Base-by-base conservation (phyloP, 2,329 filamentous ascomycete species). In the Colletotrichum higginsianum region DNA sequence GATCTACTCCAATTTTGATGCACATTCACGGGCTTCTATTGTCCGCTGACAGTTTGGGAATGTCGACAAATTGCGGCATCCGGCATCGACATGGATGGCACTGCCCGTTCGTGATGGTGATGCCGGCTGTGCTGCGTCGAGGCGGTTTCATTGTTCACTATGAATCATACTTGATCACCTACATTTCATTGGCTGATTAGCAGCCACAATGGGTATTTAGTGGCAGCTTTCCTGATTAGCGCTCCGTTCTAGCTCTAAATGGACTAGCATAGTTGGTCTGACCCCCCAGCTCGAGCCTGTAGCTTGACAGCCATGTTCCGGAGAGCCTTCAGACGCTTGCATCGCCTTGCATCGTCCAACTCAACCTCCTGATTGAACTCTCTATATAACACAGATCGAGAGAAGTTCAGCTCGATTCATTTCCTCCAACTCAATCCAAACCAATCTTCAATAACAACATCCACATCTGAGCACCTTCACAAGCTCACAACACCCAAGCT, bases 81-180 rank as follows among this genome's bases (percentile, higher is more conserved):
- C 8, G 30, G 30, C 7, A 30, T 30, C 30, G 30, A 30, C 30
- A 30, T 30, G 30, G 30, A 9, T 30, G 30, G 6, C 7, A 30
- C 7, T 26, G 26, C 26, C 26, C 26, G 26, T 26, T 26, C 26
- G 26, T 4, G 26, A 26, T 26, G 1, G 26, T 26, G 26, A 26
- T 26, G 26, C 26, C 26, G 26, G 26, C 26, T 26, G 26, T 26
- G 30, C 16, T 9, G 47, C 4, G 7, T 56, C 38, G 18, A 40
- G 49, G 49, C 53, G 38, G 47, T 16, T 53, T 18, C 21, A 62
- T 30, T n/a, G 49, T 53, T 63, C 61, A 55, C 21, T 63, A 63
- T 63, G 61, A 63, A 55, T 63, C 61, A 63, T 63, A 62, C 49
- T 23, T 44, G 23, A 26, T 35, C 23, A 55, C 11, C 11, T 12